Evolutionary conservation across 2,329 filamentous ascomycete genomes (phyloP).

Genomic region (Fusarium nisikadoi): DNA sequence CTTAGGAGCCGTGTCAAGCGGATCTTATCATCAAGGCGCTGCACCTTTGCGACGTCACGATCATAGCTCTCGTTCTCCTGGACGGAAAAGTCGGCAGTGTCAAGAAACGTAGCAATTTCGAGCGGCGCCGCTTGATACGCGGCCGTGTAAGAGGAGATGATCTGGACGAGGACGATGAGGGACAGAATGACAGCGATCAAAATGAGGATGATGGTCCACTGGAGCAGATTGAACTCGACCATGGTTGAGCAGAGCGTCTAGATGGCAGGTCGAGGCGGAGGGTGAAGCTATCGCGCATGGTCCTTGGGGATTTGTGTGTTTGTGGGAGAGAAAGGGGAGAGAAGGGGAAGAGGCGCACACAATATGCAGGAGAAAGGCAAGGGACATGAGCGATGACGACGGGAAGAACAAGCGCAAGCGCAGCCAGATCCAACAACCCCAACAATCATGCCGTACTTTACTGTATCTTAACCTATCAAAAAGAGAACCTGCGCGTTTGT

Average conservation of each 20-base stretch:
- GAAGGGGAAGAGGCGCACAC: conserved; percentile 37
- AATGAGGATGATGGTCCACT: conserved; percentile 68
- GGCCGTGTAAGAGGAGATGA: conserved; percentile 61
- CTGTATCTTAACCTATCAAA: background rate
- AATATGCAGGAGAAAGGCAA: conserved; percentile 22
- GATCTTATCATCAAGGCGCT: conserved; percentile 70
- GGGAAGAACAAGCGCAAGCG: conserved; percentile 30
- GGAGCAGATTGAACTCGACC: conserved; percentile 61
- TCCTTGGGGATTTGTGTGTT: conserved; percentile 30
- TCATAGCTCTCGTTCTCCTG: conserved; percentile 73
- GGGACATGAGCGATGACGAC: conserved; percentile 38
- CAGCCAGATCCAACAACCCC: conserved; percentile 33
- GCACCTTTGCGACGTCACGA: conserved; percentile 66
- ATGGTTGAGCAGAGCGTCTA: conserved; percentile 53
- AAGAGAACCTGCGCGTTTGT: conserved; percentile 21
- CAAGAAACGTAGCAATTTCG: conserved; percentile 67
- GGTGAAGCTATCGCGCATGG: conserved; percentile 46
- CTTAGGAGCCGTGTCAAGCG: conserved; percentile 67
- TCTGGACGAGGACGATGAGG: conserved; percentile 64
- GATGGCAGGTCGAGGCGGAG: conserved; percentile 41
- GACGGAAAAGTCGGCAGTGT: conserved; percentile 70
- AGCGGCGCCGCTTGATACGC: conserved; percentile 68
- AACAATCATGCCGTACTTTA: background rate
- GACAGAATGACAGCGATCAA: conserved; percentile 68
- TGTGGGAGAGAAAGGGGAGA: conserved; percentile 30